Conservation (phyloP, 2,329 filamentous ascomycete species). For the Dactylellina drechsleri region DNA sequence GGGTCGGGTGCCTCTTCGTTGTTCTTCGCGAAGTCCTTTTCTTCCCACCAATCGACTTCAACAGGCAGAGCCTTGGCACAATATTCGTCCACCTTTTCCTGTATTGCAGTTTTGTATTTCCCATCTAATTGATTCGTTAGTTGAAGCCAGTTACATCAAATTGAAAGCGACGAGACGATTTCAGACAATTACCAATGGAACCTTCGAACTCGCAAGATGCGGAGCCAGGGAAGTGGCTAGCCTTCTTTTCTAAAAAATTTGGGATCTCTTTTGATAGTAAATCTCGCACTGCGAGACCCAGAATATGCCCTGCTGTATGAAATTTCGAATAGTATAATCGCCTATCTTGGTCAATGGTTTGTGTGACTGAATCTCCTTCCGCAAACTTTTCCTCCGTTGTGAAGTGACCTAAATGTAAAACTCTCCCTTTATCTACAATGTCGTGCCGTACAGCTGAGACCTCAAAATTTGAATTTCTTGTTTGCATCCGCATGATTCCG, state of each 20-base stretch:
- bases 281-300: slow-evolving; percentile 73
- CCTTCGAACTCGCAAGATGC: slow-evolving; percentile 76
- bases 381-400: slow-evolving; percentile 60
- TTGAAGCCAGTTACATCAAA: no score
- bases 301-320: slow-evolving; percentile 78
- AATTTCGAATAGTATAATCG: slow-evolving; percentile 69
- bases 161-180: no score
- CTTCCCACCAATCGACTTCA: no score
- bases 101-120: no score
- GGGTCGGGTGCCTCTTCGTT: slow-evolving; percentile 64
- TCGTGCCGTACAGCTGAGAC: slow-evolving; percentile 71
- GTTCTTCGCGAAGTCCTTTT: no score
- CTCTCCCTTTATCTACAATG: slow-evolving; percentile 65
- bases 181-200: slow-evolving; percentile 64
- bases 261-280: slow-evolving; percentile 67
- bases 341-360: no score
- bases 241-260: slow-evolving; percentile 74
- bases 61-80: no score
- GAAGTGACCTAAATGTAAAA: slow-evolving; percentile 75
- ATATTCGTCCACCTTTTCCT: no score
- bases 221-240: slow-evolving; percentile 75
- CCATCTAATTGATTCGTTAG: no score
- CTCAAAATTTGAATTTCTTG: slow-evolving; percentile 62
- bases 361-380: slow-evolving; percentile 63
- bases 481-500: slow-evolving; percentile 66